These are phyloP conservation scores for Yamagishiella unicocca DNA, from an alignment of 139 green algal genomes.

Conservation along the genomic window DNA sequence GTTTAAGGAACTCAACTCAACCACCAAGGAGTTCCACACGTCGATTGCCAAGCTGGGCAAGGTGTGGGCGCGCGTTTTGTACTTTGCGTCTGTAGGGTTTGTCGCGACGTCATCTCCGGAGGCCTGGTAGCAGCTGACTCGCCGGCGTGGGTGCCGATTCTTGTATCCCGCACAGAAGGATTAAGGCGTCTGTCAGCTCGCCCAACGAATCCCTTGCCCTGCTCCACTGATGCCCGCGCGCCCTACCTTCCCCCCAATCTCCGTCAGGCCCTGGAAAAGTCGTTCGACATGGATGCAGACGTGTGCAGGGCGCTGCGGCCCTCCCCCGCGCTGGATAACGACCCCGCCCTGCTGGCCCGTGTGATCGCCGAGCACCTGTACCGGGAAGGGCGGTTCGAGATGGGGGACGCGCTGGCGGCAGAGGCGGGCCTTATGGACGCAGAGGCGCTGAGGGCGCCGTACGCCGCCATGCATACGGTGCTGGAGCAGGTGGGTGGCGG, in stretches of 20 bases:
- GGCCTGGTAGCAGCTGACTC: no score
- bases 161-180: no score
- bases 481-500: slow-evolving; percentile 81
- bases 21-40: slow-evolving; percentile 87
- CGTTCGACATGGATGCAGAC: slow-evolving; percentile 75
- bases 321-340: not conserved
- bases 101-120: no score
- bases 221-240: no score
- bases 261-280: slow-evolving; percentile 89
- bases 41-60: slow-evolving; percentile 85
- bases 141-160: no score
- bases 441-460: slow-evolving; percentile 72
- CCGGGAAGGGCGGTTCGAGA: slow-evolving; percentile 85
- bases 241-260: no score
- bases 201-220: no score
- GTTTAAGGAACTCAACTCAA: slow-evolving; percentile 57
- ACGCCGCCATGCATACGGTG: slow-evolving; percentile 84
- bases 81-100: not conserved
- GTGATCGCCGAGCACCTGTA: slow-evolving; percentile 93
- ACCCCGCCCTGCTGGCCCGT: slow-evolving; percentile 54
- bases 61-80: slow-evolving; percentile 52
- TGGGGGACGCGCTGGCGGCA: slow-evolving; percentile 83
- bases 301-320: slow-evolving; percentile 75
- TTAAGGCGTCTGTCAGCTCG: no score
- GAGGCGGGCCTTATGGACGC: slow-evolving; percentile 80